phyloP scores from a whole-genome alignment of 2,329 filamentous ascomycete genomes.

The Colletotrichum sp. region DNA sequence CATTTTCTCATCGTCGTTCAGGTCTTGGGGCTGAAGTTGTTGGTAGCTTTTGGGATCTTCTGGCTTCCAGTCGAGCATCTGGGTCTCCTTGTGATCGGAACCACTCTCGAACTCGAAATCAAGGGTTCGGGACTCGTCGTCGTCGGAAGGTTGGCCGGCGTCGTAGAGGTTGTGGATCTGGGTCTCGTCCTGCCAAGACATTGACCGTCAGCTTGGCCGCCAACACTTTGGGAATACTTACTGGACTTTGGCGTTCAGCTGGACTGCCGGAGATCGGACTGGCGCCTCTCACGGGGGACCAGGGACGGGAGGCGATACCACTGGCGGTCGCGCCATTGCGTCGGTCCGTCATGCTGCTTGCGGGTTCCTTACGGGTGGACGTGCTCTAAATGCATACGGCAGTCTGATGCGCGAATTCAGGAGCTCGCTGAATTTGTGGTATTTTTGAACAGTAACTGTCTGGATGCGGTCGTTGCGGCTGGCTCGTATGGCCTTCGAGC shows the following conservation, averaged over 20 bases:
- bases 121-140: not conserved
- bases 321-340: not conserved
- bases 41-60: not conserved
- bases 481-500: not conserved
- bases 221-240: not conserved
- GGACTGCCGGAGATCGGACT: not conserved
- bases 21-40: not conserved
- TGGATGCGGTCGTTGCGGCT: not conserved
- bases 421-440: not conserved
- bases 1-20: not conserved
- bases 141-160: not conserved
- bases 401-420: not conserved
- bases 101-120: not conserved
- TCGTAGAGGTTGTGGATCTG: not conserved
- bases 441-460: not conserved
- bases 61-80: accelerated
- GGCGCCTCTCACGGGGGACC: not conserved
- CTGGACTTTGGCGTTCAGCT: not conserved
- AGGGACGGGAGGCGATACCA: not conserved
- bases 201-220: not conserved
- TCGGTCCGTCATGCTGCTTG: not conserved
- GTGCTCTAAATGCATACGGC: not conserved
- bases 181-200: not conserved
- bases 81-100: accelerated
- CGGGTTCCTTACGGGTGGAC: not conserved